Evolutionary conservation across 2,329 filamentous ascomycete species (phyloP).

Genomic region (Neodidymelliopsis sp.): DNA sequence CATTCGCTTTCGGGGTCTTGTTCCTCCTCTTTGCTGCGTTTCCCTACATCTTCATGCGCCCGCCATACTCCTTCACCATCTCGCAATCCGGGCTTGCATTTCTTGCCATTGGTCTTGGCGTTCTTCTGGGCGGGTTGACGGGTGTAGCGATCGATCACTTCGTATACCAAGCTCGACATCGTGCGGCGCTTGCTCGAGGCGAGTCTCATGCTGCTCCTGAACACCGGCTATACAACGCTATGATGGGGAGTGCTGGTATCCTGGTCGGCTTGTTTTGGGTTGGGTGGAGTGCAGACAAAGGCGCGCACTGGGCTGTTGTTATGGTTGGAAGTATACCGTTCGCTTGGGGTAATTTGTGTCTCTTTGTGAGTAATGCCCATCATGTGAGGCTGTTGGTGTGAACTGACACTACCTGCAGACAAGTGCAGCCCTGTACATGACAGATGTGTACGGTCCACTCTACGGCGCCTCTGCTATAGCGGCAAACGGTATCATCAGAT

Average conservation of each 20-base stretch:
- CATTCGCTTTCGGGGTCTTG: conserved; percentile 46
- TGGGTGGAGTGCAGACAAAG: conserved; percentile 61
- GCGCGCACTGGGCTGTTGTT: conserved; percentile 60
- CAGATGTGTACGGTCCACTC: conserved; percentile 43
- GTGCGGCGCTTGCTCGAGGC: conserved; percentile 36
- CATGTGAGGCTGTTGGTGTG: not conserved
- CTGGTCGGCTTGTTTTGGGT: conserved; percentile 67
- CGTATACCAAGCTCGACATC: conserved; percentile 47
- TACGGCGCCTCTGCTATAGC: conserved; percentile 47
- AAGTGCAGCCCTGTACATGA: conserved; percentile 39
- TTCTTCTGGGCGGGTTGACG: conserved; percentile 36
- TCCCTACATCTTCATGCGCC: conserved; percentile 41
- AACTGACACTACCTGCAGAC: conserved; percentile 18
- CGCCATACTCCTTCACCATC: conserved; percentile 39
- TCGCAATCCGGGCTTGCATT: conserved; percentile 45
- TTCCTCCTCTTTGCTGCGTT: conserved; percentile 49
- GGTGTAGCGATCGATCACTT: conserved; percentile 46
- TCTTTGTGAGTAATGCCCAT: conserved; percentile 59
- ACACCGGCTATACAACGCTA: conserved; percentile 65
- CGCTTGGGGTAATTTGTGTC: conserved; percentile 66
- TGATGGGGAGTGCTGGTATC: conserved; percentile 64
- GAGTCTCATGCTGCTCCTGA: conserved; percentile 57
- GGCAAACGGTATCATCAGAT: conserved; percentile 49
- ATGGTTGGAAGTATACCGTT: conserved; percentile 63
- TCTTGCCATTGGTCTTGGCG: conserved; percentile 44